Conservation (phyloP, 1,284 basidiomycete genomes). For the Violaceomyces palustris region DNA sequence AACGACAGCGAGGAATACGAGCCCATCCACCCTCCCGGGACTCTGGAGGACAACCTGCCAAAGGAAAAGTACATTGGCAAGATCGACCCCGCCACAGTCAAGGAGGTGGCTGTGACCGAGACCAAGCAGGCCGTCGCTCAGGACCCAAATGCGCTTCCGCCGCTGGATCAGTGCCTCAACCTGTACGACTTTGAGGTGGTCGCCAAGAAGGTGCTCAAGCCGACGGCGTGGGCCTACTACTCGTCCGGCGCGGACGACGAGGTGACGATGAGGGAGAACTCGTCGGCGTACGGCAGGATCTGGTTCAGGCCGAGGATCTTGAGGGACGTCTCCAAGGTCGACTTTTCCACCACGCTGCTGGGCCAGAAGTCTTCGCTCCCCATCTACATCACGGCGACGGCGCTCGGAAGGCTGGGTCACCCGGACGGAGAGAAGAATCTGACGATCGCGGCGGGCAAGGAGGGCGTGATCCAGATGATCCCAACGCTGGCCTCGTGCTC, state of each 20-base stretch:
- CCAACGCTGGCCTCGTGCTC: slow-evolving; percentile 52
- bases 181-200: slow-evolving; percentile 78
- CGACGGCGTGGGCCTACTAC: slow-evolving; percentile 52
- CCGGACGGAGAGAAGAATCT: slow-evolving; percentile 89
- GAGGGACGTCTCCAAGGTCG: slow-evolving; percentile 73
- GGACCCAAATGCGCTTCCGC: slow-evolving; percentile 55
- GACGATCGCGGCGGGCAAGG: slow-evolving; percentile 66
- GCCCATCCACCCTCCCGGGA: slow-evolving; percentile 49
- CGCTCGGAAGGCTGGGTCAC: slow-evolving; percentile 81
- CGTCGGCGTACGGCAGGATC: slow-evolving; percentile 78
- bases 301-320: slow-evolving; percentile 90
- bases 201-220: slow-evolving; percentile 40
- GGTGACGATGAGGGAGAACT: slow-evolving; percentile 69
- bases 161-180: slow-evolving; percentile 72
- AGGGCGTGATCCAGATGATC: slow-evolving; percentile 69
- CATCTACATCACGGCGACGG: slow-evolving; percentile 73
- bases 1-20: slow-evolving; percentile 45
- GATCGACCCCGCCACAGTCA: slow-evolving; percentile 36
- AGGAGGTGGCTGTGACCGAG: slow-evolving; percentile 18
- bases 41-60: slow-evolving; percentile 47
- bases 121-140: slow-evolving; percentile 7
- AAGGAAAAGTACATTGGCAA: slow-evolving; percentile 46
- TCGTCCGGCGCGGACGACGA: slow-evolving; percentile 58
- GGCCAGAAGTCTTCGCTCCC: slow-evolving; percentile 33
- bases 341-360: slow-evolving; percentile 57